These are phyloP conservation scores for Erodium chrysanthum DNA, from an alignment of 441 rosid species.

Conservation along the genomic window DNA sequence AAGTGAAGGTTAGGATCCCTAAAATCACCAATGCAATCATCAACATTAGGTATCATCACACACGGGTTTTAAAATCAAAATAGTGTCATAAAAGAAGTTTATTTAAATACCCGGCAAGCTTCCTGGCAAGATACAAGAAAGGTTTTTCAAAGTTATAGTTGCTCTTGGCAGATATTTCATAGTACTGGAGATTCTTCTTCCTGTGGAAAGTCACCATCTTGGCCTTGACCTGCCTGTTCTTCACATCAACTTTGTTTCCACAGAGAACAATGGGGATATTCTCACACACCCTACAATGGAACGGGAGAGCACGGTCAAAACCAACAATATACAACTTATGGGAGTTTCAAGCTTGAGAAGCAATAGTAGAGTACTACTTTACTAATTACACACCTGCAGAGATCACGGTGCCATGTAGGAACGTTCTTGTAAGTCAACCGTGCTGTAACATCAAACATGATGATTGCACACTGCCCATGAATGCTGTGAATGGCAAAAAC, in stretches of 20 bases:
- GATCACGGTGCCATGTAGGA: constrained; percentile 71
- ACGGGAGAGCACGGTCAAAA: too few relatives aligned
- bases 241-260: constrained; percentile 72
- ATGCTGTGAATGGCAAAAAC: constrained; percentile 36
- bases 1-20: constrained; percentile 57
- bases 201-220: constrained; percentile 86
- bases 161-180: constrained; percentile 83
- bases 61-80: too few relatives aligned
- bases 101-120: constrained; percentile 65
- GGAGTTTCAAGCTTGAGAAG: too few relatives aligned
- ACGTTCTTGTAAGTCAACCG: constrained; percentile 4
- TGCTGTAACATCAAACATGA: constrained; percentile 3
- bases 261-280: constrained; percentile 78
- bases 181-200: constrained; percentile 75
- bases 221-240: constrained; percentile 90
- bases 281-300: constrained; percentile 54
- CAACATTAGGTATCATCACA: neutral
- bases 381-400: constrained; percentile 40
- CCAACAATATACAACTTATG: too few relatives aligned
- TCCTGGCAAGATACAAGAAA: constrained; percentile 76
- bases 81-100: neutral
- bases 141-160: constrained; percentile 89
- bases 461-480: constrained; percentile 80
- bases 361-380: too few relatives aligned
- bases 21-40: neutral